phyloP scores from a whole-genome alignment of 345 rosid genomes.

The Arabidopsis suecica region DNA sequence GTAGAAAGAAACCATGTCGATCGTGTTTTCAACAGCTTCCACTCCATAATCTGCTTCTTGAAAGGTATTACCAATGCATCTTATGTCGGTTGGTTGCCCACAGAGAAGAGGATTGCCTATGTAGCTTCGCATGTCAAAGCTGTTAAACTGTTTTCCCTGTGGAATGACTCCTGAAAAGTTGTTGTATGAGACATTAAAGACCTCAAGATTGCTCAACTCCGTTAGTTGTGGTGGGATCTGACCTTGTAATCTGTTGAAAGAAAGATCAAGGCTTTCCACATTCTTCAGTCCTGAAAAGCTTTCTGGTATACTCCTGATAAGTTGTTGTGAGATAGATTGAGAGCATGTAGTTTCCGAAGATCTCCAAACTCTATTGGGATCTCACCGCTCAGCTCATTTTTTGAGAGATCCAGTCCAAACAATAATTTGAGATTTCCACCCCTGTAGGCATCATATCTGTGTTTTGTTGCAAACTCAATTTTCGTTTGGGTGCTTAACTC shows the following conservation, averaged over 20 bases:
- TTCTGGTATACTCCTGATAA: constrained; percentile 23
- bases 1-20: background rate
- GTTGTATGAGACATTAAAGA: constrained; percentile 8
- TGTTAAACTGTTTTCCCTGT: background rate
- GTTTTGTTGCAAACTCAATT: background rate
- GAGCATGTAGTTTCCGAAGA: background rate
- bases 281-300: constrained; percentile 35
- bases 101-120: background rate
- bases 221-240: background rate
- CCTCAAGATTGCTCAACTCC: background rate
- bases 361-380: too few species aligned
- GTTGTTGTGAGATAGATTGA: background rate
- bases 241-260: constrained; percentile 32
- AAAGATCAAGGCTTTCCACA: constrained; percentile 50
- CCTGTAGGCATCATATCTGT: background rate
- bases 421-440: background rate
- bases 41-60: background rate
- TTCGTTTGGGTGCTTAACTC: background rate
- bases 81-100: background rate
- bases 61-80: background rate
- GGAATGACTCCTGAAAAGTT: constrained; percentile 19
- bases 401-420: background rate
- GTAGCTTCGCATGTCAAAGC: background rate
- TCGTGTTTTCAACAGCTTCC: background rate
- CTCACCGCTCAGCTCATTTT: background rate